Evolutionary conservation across 192 early-diverging fungal species (phyloP).

Genomic region (Rhizophagus clarus): DNA sequence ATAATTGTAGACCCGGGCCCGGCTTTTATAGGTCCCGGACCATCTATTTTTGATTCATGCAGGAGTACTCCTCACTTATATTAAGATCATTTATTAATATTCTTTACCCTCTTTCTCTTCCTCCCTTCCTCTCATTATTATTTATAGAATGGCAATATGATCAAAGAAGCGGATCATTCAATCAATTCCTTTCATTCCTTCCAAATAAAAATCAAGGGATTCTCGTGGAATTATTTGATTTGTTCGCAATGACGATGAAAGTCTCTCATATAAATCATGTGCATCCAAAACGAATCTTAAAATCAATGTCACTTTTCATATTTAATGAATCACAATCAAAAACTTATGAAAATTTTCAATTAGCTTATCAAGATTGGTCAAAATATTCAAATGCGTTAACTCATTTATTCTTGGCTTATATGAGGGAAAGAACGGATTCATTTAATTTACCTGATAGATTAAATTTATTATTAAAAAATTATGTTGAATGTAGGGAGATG

Average conservation of each 20-base stretch:
- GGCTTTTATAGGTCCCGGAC: too few relatives aligned
- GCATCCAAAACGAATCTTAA: slow-evolving; percentile 4
- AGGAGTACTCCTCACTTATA: too few relatives aligned
- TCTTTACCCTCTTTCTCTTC: too few relatives aligned
- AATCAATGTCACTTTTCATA: slow-evolving; percentile 13
- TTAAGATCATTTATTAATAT: too few relatives aligned
- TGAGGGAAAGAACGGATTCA: not conserved
- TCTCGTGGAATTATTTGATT: slow-evolving; percentile 10
- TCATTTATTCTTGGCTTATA: slow-evolving; percentile 25
- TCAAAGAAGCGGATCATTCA: slow-evolving; percentile 5
- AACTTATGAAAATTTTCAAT: slow-evolving; percentile 17
- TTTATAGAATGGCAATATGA: slow-evolving; percentile 29
- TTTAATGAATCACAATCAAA: not conserved
- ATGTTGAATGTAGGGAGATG: not conserved
- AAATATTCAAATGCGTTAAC: slow-evolving; percentile 26
- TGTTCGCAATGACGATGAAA: slow-evolving; percentile 7
- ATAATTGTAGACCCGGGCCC: too few relatives aligned
- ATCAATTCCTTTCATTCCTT: slow-evolving; percentile 9
- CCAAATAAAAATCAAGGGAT: slow-evolving; percentile 2
- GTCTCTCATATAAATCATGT: slow-evolving; percentile 19
- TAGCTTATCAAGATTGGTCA: slow-evolving; percentile 26
- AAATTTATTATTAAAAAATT: slow-evolving; percentile 14
- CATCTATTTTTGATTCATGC: too few relatives aligned
- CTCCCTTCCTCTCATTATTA: not conserved
- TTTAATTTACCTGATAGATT: not conserved